Evolutionary conservation across 177 flowering plant species (phyloP), one percentile per base, ranked within the genome.

Genomic region (Tripterygium wilfordii): DNA sequence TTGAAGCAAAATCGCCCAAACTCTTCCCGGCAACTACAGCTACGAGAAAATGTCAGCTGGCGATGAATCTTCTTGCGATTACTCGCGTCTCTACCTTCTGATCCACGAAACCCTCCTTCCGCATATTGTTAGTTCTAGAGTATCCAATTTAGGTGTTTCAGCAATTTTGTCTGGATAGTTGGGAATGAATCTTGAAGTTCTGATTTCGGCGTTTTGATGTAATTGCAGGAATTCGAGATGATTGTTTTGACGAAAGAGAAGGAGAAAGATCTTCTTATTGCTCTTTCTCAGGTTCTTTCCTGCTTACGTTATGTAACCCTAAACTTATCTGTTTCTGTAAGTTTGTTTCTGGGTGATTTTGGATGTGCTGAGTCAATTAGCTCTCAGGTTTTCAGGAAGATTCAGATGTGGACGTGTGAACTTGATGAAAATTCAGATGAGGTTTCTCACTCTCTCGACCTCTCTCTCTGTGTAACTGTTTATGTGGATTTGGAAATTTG

Each of bases 211-310:
- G 15, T 15, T 4, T 15, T 40, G 25, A 28, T 6, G 40, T 33
- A 13, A 22, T 36, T 58, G 35, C 66, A 70, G 79, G 74, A 67
- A 49, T 36, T 9, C 4, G 61, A 37, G 12, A 24, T 42, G 4
- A 18, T 45, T 52, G 44, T 62, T 0, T 9, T 63, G 9, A 56
- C 58, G 38, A 54, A 66, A 49, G 75, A 64, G 22, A 43, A 48
- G 17, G 90, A 85, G 73, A 72, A 65, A 17, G 37, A 65, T 24
- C 65, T 85, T 61, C 67, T 88, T 1, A 43, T 80, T 3, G 41
- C 67, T 25, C 82, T 85, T 38, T 71, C 88, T 35, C 71, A 77
- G 83, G 86, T 76, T 15, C 13, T 20, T 29, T 17, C 13, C 27
- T 14, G 1, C 5, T 41, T 50, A 35, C 14, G 17, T 26, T 31